Percentiles rank a stretch among this genome's conserved stretches.
Evolutionary conservation across 371 early-diverging fungal species (phyloP).

Genomic region (Rhizomucor pusillus): DNA sequence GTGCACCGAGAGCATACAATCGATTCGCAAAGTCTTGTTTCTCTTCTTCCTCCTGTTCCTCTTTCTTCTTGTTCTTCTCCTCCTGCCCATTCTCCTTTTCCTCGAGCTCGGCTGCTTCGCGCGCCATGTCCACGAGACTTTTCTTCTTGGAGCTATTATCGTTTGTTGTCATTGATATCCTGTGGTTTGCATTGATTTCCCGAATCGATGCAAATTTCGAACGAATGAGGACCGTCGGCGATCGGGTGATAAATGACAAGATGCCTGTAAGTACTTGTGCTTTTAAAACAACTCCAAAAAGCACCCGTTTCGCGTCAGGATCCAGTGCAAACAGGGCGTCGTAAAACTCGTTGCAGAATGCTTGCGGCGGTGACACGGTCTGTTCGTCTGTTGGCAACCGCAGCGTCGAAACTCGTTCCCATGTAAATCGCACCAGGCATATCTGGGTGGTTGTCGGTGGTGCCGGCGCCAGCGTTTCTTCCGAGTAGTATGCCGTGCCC

Average conservation of each 20-base stretch:
- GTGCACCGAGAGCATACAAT: conserved; percentile 25
- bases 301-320: conserved; percentile 12
- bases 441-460: conserved; percentile 32
- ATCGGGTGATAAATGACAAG: conserved; percentile 37
- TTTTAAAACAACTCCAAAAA: conserved; percentile 38
- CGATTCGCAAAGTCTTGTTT: neutral
- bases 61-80: neutral
- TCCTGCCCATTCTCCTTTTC: neutral
- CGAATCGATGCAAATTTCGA: too few relatives aligned
- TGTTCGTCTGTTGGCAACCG: conserved; percentile 24
- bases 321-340: conserved; percentile 37
- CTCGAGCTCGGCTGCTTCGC: conserved; percentile 12
- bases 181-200: too few relatives aligned
- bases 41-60: neutral
- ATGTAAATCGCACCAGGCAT: conserved; percentile 31
- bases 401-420: conserved; percentile 36
- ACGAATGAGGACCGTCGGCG: conserved; percentile 9
- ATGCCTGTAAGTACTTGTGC: conserved; percentile 44
- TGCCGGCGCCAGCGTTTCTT: too few relatives aligned
- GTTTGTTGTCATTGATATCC: too few relatives aligned
- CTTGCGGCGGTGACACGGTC: conserved; percentile 37
- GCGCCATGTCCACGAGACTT: neutral
- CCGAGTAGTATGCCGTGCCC: too few relatives aligned
- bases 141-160: too few relatives aligned
- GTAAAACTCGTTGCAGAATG: conserved; percentile 43